Evolutionary conservation across 108 stramenopile species (phyloP).

Genomic region (Cyclotella baltica): DNA sequence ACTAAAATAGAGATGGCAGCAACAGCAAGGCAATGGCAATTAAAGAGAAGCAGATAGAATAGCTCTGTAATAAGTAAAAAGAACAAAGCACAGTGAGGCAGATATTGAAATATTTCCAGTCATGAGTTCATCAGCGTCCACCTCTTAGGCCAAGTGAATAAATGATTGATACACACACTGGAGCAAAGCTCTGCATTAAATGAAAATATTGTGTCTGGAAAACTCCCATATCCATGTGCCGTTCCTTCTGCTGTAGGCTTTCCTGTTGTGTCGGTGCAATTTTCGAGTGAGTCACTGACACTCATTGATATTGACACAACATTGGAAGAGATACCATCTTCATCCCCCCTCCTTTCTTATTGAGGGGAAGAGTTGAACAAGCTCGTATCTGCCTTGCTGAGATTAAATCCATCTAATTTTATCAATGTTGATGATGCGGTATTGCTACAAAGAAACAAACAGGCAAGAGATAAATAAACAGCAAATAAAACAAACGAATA

Average conservation of each 20-base stretch:
- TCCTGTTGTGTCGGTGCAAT: background rate
- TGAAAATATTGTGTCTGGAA: background rate
- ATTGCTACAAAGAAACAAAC: background rate
- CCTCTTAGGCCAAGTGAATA: background rate
- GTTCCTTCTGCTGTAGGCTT: background rate
- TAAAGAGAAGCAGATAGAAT: too few species aligned
- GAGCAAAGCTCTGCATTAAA: background rate
- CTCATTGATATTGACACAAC: conserved; percentile 16
- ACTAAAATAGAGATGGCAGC: too few species aligned
- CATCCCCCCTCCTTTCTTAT: conserved; percentile 37
- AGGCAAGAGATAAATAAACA: too few species aligned
- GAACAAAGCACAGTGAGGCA: too few species aligned
- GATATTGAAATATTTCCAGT: background rate
- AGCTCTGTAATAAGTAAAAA: too few species aligned
- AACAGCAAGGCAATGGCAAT: too few species aligned
- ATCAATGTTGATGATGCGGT: background rate
- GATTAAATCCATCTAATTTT: background rate
- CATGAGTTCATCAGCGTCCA: background rate
- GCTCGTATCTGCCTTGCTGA: conserved; percentile 18
- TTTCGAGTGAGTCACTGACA: background rate
- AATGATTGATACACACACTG: conserved; percentile 7
- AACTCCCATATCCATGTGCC: conserved; percentile 1
- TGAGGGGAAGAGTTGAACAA: conserved; percentile 44
- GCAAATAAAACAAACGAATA: too few species aligned
- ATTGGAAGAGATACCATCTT: conserved; percentile 32